Base-by-base conservation (phyloP, 176 grass and related monocot genomes). In the Oryza meyeriana region DNA sequence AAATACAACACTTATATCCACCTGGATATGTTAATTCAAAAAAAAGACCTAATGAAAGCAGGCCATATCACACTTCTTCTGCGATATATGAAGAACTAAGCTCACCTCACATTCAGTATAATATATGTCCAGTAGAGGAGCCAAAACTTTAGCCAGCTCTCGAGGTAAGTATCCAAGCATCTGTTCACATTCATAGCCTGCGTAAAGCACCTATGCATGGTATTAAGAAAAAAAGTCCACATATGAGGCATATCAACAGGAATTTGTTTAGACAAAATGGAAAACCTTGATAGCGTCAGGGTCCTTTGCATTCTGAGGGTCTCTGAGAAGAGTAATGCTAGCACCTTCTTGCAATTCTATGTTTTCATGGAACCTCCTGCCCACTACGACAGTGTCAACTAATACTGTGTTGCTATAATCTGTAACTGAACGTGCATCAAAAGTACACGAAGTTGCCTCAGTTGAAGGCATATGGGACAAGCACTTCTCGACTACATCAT, bases 281-380 rank as follows among this genome's bases (percentile, higher is more conserved):
- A 87, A 89, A 91, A 98, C 95, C 95, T 90, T 98, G 76, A 98
- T 94, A 26, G 92, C 95, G 74, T 98, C 77, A 66, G 27, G 69
- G 52, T 98, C 95, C 74, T 93, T 98, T 16, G 72, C 41, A 87
- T 98, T 98, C 52, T 83, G 76, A 38, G 86, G 50, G 13, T 98
- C 92, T 89, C 95, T 93, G n/a, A 58, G 12, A 41, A 95, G 0
- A 75, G n/a, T 63, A 52, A 98, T 85, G 69, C 34, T 74, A 61
- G 33, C 73, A 57, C 82, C 87, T 87, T 91, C 75, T 88, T 84
- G 80, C 57, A 93, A 79, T 75, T 90, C 72, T 87, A 88, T 64
- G 90, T 72, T 84, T 31, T 82, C 85, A 78, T 90, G 83, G 82
- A 95, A 98, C 72, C 86, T 93, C 63, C 86, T 72, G 35, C 95